phyloP scores from a whole-genome alignment of 176 grass and related monocot genomes.

The Aechmea fasciata region DNA sequence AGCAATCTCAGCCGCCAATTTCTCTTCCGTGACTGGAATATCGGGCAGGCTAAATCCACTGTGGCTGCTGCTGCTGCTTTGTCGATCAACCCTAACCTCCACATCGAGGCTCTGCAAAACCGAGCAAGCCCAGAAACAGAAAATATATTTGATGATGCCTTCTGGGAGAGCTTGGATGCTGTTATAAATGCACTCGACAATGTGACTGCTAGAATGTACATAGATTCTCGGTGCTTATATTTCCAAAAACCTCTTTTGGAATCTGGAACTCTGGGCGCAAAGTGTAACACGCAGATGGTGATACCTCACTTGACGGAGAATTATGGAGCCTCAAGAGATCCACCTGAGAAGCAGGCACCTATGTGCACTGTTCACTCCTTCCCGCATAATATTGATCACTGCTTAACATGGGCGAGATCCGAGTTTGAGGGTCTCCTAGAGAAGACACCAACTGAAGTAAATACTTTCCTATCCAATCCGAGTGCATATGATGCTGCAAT shows the following conservation, averaged over 20 bases:
- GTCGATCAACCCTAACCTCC: slow-evolving; percentile 64
- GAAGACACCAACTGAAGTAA: slow-evolving; percentile 83
- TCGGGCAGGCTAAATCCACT: slow-evolving; percentile 82
- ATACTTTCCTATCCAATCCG: slow-evolving; percentile 68
- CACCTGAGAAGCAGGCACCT: slow-evolving; percentile 89
- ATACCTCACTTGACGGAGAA: slow-evolving; percentile 90
- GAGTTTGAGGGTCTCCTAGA: slow-evolving; percentile 94
- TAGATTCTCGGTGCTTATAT: slow-evolving; percentile 80
- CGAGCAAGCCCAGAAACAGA: slow-evolving; percentile 89
- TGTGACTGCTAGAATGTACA: slow-evolving; percentile 87
- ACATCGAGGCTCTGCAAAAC: slow-evolving; percentile 76
- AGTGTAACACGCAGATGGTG: slow-evolving; percentile 96
- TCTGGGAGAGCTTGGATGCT: slow-evolving; percentile 80
- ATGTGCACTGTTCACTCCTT: slow-evolving; percentile 97
- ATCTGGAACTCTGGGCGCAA: slow-evolving; percentile 82
- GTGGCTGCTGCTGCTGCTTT: slow-evolving; percentile 74
- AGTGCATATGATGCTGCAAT: slow-evolving; percentile 39
- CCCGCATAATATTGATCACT: slow-evolving; percentile 94
- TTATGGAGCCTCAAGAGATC: slow-evolving; percentile 91
- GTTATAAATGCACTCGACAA: slow-evolving; percentile 82
- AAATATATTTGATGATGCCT: slow-evolving; percentile 80
- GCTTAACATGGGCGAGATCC: slow-evolving; percentile 83
- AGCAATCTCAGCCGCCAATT: slow-evolving; percentile 97
- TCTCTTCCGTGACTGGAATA: slow-evolving; percentile 94
- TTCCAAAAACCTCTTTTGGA: slow-evolving; percentile 91